Percentiles rank a stretch among this genome's conserved stretches.
These are phyloP conservation scores for Mentha longifolia DNA, from an alignment of 257 asterid species.

Conservation along the genomic window DNA sequence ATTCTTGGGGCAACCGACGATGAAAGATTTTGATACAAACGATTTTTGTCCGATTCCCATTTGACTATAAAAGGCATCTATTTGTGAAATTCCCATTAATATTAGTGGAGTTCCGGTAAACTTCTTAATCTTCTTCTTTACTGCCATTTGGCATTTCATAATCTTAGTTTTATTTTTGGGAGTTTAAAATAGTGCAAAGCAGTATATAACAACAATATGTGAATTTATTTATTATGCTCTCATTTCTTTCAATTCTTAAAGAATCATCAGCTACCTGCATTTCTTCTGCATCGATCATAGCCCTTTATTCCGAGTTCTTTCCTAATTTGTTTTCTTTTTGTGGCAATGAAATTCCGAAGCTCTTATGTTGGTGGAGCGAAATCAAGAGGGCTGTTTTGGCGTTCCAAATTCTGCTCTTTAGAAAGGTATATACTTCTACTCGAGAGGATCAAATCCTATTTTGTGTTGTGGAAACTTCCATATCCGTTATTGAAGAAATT, in stretches of 20 bases:
- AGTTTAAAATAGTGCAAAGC: conserved; percentile 24
- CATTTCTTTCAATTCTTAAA: background rate
- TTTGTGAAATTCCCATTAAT: conserved; percentile 23
- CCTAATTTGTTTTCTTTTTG: background rate
- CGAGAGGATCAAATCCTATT: too few relatives aligned
- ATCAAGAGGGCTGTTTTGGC: conserved; percentile 14
- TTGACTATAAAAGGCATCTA: conserved; percentile 58
- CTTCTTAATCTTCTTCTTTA: background rate
- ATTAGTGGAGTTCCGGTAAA: conserved; percentile 34
- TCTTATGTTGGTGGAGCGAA: conserved; percentile 20
- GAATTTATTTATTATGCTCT: background rate
- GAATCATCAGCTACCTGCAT: too few relatives aligned
- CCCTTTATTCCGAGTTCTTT: too few relatives aligned
- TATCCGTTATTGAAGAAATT: background rate
- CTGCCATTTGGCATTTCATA: conserved; percentile 58
- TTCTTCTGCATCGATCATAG: too few relatives aligned
- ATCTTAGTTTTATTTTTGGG: background rate
- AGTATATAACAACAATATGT: background rate
- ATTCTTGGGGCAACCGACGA: conserved; percentile 43
- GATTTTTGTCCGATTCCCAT: conserved; percentile 48
- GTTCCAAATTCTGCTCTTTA: background rate
- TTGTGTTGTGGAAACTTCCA: background rate
- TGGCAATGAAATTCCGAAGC: conserved; percentile 39
- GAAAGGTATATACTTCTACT: conserved; percentile 18
- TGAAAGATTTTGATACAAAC: background rate